Conservation (phyloP, 768 basidiomycete genomes). For the Naganishia randhawae region DNA sequence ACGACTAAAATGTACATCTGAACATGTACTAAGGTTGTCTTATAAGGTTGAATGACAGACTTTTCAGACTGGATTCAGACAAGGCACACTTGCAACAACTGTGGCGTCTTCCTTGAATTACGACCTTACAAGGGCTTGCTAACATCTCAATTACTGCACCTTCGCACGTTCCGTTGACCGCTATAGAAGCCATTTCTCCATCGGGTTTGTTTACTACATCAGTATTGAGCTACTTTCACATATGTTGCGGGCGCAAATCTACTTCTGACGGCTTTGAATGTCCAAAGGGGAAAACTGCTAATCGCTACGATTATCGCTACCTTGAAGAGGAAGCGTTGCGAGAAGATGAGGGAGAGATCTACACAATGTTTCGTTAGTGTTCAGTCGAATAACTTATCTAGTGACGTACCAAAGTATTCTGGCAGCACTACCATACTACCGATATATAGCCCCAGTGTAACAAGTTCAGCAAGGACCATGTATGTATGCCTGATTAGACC, state of each 20-base stretch:
- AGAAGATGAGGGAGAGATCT: constrained; percentile 92
- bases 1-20: constrained; percentile 26
- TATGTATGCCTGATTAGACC: constrained; percentile 70
- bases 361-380: neutral
- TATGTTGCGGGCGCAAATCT: constrained; percentile 87
- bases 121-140: neutral
- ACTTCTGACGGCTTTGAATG: constrained; percentile 81
- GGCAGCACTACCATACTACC: constrained; percentile 89
- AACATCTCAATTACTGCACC: too few relatives aligned
- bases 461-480: constrained; percentile 88
- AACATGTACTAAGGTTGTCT: neutral
- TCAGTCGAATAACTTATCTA: neutral
- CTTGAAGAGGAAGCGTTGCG: constrained; percentile 85
- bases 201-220: neutral
- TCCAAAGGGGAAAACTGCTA: constrained; percentile 84
- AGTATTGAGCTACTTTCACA: constrained; percentile 64
- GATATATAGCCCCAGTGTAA: constrained; percentile 81
- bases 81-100: too few relatives aligned
- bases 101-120: too few relatives aligned
- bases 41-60: neutral
- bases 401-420: constrained; percentile 79
- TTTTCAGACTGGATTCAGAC: neutral
- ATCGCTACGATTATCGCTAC: constrained; percentile 90
- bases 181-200: neutral
- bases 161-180: too few relatives aligned